Evolutionary conservation across 2,329 filamentous ascomycete species (phyloP), one percentile per base, ranked within the genome.

Genomic region (Talaromyces atroroseus): DNA sequence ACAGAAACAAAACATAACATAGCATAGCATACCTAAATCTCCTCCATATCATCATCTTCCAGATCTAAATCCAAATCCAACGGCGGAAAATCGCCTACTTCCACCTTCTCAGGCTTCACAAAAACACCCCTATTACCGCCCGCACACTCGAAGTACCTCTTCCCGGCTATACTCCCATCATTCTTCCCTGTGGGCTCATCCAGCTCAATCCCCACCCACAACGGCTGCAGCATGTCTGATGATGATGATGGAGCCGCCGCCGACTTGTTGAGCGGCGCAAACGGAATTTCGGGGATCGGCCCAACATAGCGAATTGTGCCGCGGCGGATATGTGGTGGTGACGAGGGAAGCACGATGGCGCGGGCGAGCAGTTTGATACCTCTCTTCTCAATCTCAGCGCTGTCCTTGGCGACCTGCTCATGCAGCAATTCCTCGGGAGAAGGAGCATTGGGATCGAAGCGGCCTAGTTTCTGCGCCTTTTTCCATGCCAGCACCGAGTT

Each of bases 401-500:
- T 58, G 57, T 77, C 75, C 56, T 82, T 82, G 62, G 85, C 80
- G 44, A 86, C 80, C 40, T 86, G 85, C 16, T 82, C 80, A 57
- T 88, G 77, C 70, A 89, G 89, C 61, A 89, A 82, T 68, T 89
- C 80, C 69, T 91, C 86, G 21, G 88, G 82, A 59, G 80, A 83
- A 18, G 88, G 85, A 7, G 91, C 90, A 64, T 87, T 80, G 12
- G 94, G 94, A 69, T 97, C 90, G 74, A 99, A 99, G 36, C 94
- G 89, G 51, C 94, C 94, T n/a, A 97, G 83, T 71, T 95, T 92
- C 72, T 96, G 86, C n/a, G 85, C 78, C 76, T 89, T 92, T 76
- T 99, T 99, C 91, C 91, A 97, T 5, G 92, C 89, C 23, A 96
- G 82, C 14, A 99, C 94, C 3, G 88, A 92, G 74, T 96, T 90